Base-by-base conservation (phyloP, 2,329 filamentous ascomycete species). In the Onygenales sp. region DNA sequence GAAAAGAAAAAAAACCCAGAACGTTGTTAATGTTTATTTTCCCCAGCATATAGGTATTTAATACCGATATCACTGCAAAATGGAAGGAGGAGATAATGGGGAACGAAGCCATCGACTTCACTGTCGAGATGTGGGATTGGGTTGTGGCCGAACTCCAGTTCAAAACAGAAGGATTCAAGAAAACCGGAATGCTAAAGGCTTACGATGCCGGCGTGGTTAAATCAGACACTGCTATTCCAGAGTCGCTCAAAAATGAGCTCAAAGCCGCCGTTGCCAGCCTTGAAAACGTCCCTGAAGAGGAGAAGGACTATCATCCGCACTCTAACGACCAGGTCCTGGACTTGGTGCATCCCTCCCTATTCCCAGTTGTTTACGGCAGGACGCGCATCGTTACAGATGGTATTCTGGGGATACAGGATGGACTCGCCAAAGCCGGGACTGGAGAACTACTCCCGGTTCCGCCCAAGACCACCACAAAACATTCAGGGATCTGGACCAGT, bases 271-370 rank as follows among this genome's bases (percentile, higher is more conserved):
- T 81, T 27, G 63, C 65, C 1, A 66, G 65, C 0, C 66, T 88
- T 1, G 78, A 85, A 59, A 62, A 78, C 39, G 71, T 81, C 0
- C 77, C 78, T 0, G 77, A 79, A 4, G 50, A 68, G 0, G 49
- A 71, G 36, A 80, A 80, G 59, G 83, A 87, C 63, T 87, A 81
- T 75, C 83, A 86, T 64, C 83, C 83, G 0, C 71, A 75, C 2
- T 81, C 78, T 0, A 69, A 81, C 35, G 65, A 70, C 0, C 77
- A 77, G 54, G 83, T 87, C 0, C 74, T 85, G 1, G 78, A 87
- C 61, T 68, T 87, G 0, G 77, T 87, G 1, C 79, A 87, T 57
- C 84, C 84, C 0, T 87, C 83, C 0, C 57, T 70, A 5, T 71
- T 65, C 50, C 67, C 69, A 0, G 51, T 71, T 2, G 53, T 70